These are phyloP conservation scores for Litsea cubeba DNA, from an alignment of 164 flowering plant species.

Conservation along the genomic window DNA sequence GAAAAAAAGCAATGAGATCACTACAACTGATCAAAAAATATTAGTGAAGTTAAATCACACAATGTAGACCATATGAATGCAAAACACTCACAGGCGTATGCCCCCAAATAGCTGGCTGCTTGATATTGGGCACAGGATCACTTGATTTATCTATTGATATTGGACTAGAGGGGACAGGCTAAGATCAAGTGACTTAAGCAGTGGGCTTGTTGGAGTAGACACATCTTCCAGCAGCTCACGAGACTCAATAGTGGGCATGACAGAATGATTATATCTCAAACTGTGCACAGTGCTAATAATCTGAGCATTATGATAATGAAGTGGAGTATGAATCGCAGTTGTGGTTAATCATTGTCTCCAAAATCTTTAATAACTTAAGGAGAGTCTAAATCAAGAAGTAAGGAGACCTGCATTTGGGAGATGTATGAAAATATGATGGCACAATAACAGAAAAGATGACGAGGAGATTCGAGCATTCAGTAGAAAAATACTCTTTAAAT, in stretches of 20 bases:
- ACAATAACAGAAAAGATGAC: background rate
- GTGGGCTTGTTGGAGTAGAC: constrained; percentile 24
- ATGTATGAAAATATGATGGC: background rate
- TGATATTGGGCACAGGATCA: constrained; percentile 25
- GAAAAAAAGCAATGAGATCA: background rate
- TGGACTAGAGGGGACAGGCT: constrained; percentile 13
- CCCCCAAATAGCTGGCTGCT: constrained; percentile 50
- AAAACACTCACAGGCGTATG: constrained; percentile 67
- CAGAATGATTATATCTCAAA: constrained; percentile 8
- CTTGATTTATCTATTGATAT: constrained; percentile 20
- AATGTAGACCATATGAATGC: background rate
- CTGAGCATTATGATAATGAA: constrained; percentile 17
- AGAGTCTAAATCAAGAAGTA: background rate
- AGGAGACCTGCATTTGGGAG: background rate
- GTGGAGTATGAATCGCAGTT: constrained; percentile 10
- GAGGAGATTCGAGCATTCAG: background rate
- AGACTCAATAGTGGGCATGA: constrained; percentile 7
- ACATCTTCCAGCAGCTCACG: constrained; percentile 17
- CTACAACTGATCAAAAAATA: background rate
- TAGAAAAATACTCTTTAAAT: too few species aligned
- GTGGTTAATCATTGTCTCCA: background rate
- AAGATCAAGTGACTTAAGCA: constrained; percentile 8
- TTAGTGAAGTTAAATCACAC: background rate
- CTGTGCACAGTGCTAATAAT: constrained; percentile 12
- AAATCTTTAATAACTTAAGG: background rate